These are phyloP conservation scores for Salisapilia sapeloensis DNA, from an alignment of 352 stramenopile species.

Conservation along the genomic window DNA sequence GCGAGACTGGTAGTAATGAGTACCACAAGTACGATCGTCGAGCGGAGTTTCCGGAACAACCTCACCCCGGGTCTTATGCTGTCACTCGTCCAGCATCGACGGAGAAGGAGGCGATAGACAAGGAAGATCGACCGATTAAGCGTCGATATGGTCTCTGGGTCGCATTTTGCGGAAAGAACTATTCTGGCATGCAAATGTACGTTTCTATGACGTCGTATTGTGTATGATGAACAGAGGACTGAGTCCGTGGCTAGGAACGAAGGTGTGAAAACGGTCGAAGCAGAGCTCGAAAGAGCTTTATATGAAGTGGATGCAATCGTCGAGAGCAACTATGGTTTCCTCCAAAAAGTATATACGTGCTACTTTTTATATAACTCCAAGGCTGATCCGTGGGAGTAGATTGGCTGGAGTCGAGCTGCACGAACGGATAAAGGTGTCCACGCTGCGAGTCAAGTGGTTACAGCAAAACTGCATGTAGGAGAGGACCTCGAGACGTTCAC, in stretches of 20 bases:
- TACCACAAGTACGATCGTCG: slow-evolving; percentile 22
- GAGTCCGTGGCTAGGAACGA: slow-evolving; percentile 37
- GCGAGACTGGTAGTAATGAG: slow-evolving; percentile 3
- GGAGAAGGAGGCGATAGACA: background rate
- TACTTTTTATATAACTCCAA: background rate
- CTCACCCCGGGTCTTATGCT: slow-evolving; percentile 69
- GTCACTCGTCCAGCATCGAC: slow-evolving; percentile 12
- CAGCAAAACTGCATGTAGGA: slow-evolving; percentile 69
- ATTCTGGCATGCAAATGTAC: slow-evolving; percentile 83
- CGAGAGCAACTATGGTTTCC: slow-evolving; percentile 80
- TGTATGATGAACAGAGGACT: background rate
- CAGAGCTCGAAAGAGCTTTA: slow-evolving; percentile 76
- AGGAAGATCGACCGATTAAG: slow-evolving; percentile 13
- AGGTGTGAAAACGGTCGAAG: slow-evolving; percentile 79
- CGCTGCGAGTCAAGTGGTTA: slow-evolving; percentile 70
- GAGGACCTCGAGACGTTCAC: slow-evolving; percentile 54
- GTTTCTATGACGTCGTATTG: background rate
- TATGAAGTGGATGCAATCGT: slow-evolving; percentile 76
- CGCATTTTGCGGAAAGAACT: slow-evolving; percentile 79
- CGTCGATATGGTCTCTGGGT: slow-evolving; percentile 68
- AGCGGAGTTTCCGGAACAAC: slow-evolving; percentile 27
- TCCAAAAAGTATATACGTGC: slow-evolving; percentile 48
- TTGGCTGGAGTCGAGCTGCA: slow-evolving; percentile 78
- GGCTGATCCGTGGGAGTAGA: slow-evolving; percentile 8
- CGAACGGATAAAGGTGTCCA: slow-evolving; percentile 87